A percentile compares a stretch with the other conserved stretches of the same genome.
Evolutionary conservation across 2,329 filamentous ascomycete genomes (phyloP).

Genomic region (Dactylonectria macrodidyma): DNA sequence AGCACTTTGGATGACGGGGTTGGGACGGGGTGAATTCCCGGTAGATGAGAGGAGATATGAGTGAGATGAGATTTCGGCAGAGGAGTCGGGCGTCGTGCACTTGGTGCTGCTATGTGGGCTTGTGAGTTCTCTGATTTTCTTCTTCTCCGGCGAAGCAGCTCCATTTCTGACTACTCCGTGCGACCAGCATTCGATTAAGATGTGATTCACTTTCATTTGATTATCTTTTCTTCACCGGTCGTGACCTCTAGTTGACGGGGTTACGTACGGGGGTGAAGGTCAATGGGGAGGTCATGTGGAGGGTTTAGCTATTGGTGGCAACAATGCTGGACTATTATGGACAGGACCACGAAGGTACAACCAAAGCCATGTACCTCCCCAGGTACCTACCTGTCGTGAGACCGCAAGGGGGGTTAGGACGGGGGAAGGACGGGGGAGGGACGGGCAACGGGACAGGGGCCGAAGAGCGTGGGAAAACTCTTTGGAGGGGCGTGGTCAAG

Average conservation of each 20-base stretch:
- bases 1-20: conserved; percentile 14
- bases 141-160: not conserved
- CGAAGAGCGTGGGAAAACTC: conserved; percentile 19
- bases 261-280: conserved; percentile 20
- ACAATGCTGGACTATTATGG: conserved; percentile 15
- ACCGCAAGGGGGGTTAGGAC: not conserved
- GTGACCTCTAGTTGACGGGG: conserved; percentile 41
- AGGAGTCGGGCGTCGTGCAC: not conserved
- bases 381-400: conserved; percentile 13
- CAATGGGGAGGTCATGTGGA: conserved; percentile 42
- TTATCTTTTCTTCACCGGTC: conserved; percentile 35
- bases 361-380: not conserved
- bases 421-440: not conserved
- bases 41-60: conserved; percentile 6
- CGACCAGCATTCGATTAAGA: not conserved
- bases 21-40: conserved; percentile 22
- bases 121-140: not conserved
- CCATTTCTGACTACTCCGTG: not conserved
- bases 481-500: conserved; percentile 12
- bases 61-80: conserved; percentile 12
- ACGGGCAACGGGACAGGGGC: conserved; percentile 19
- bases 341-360: conserved; percentile 11
- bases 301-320: conserved; percentile 5
- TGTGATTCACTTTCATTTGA: conserved; percentile 23
- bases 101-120: not conserved